These are phyloP conservation scores for Tephrocybe rancida DNA, from an alignment of 768 basidiomycete genomes.

Conservation along the genomic window DNA sequence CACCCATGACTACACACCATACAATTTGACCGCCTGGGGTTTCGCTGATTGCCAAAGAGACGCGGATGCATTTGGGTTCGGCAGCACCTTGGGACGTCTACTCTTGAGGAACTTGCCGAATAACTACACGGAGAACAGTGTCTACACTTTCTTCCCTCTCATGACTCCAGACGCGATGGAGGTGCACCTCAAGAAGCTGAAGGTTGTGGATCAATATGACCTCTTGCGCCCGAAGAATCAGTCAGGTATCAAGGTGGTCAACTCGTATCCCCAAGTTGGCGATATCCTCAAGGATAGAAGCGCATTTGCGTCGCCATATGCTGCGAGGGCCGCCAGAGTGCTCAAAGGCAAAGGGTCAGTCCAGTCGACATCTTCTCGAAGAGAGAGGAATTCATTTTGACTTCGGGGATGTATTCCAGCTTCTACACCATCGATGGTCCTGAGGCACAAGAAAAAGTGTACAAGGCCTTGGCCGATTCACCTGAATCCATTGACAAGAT, in stretches of 20 bases:
- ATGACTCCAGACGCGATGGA: constrained; percentile 79
- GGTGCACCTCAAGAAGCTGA: constrained; percentile 55
- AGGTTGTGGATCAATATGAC: constrained; percentile 56
- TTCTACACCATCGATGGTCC: constrained; percentile 66
- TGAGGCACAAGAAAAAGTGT: constrained; percentile 50
- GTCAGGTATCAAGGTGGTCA: constrained; percentile 31
- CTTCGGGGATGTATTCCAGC: constrained; percentile 32
- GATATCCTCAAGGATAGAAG: constrained; percentile 50
- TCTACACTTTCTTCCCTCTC: constrained; percentile 88
- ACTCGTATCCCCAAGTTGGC: constrained; percentile 51
- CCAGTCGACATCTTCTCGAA: not conserved
- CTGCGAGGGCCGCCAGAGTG: constrained; percentile 51
- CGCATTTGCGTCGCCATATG: constrained; percentile 51
- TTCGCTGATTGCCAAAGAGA: constrained; percentile 83
- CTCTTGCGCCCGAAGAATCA: constrained; percentile 46
- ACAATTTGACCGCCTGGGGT: constrained; percentile 83
- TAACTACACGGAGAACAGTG: constrained; percentile 67
- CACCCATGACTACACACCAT: constrained; percentile 81
- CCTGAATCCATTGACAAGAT: constrained; percentile 52
- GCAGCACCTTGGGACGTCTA: constrained; percentile 74
- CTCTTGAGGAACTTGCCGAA: constrained; percentile 75
- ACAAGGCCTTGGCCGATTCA: constrained; percentile 46
- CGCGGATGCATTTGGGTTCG: constrained; percentile 69
- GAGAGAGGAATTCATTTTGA: constrained; percentile 7
- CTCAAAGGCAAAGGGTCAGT: constrained; percentile 61